Evolutionary conservation across 768 basidiomycete species (phyloP).

Genomic region (Trametes sanguinea): DNA sequence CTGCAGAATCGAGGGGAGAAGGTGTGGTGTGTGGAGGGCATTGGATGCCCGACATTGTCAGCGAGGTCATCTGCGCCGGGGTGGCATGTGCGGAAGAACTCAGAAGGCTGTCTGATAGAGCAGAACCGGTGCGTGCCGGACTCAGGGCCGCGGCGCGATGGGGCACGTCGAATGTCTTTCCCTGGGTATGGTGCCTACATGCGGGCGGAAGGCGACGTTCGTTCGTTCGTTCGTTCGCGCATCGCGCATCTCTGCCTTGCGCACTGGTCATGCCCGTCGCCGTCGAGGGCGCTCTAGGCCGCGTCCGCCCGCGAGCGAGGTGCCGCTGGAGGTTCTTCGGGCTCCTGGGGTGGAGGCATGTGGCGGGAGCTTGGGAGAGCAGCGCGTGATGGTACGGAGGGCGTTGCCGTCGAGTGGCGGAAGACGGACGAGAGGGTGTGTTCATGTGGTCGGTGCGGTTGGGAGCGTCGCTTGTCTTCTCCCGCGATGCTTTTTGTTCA

Average conservation of each 20-base stretch:
- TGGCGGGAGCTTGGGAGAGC: not conserved
- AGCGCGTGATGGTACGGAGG: not conserved
- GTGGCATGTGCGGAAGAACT: slow-evolving; percentile 1
- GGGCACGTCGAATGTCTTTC: not conserved
- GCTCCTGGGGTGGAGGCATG: not conserved
- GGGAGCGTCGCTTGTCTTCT: slow-evolving; percentile 30
- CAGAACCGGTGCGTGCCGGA: slow-evolving; percentile 3
- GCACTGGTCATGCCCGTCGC: not conserved
- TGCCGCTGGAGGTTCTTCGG: not conserved
- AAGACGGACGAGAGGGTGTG: not conserved
- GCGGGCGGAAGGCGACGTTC: no score
- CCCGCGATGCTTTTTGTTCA: slow-evolving; percentile 35
- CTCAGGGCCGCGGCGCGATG: slow-evolving; percentile 7
- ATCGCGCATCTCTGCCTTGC: no score
- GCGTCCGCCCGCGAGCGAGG: not conserved
- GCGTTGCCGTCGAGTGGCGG: not conserved
- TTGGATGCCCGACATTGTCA: not conserved
- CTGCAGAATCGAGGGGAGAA: not conserved
- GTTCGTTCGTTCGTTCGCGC: not conserved
- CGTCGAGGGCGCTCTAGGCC: not conserved
- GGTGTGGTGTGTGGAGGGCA: not conserved
- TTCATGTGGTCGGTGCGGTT: slow-evolving; percentile 8
- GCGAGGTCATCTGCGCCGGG: not conserved
- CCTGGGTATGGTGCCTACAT: not conserved
- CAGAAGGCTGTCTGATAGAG: slow-evolving; percentile 10